Percentiles rank a stretch among this genome's conserved stretches.
Evolutionary conservation across 257 asterid species (phyloP).

Genomic region (Ophiorrhiza pumila): DNA sequence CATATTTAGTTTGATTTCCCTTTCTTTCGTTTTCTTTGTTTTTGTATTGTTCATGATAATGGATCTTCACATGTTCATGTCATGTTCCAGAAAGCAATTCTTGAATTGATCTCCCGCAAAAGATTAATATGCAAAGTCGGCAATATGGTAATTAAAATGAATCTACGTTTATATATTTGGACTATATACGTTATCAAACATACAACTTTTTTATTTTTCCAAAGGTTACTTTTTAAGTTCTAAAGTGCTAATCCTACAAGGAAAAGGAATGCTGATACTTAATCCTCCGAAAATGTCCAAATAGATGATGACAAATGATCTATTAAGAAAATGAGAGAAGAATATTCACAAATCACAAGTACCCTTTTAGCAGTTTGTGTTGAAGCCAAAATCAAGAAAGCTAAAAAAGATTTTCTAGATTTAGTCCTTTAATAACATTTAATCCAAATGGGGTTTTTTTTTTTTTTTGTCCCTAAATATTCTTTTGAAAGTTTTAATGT

Average conservation of each 20-base stretch:
- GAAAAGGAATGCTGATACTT: background rate
- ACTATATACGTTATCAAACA: background rate
- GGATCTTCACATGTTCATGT: constrained; percentile 6
- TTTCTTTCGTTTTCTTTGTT: background rate
- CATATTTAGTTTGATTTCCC: background rate
- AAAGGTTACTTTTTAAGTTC: background rate
- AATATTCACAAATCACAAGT: constrained; percentile 4
- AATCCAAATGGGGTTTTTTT: background rate
- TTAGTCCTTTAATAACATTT: background rate
- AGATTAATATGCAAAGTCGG: background rate
- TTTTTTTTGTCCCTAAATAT: background rate
- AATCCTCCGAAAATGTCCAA: background rate
- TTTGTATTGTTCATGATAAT: background rate
- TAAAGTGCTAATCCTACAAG: background rate
- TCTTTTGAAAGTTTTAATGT: background rate
- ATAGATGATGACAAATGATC: constrained; percentile 1
- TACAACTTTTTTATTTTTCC: too few relatives aligned
- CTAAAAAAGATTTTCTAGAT: background rate
- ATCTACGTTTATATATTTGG: background rate
- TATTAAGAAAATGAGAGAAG: background rate
- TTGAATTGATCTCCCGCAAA: background rate
- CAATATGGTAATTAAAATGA: background rate
- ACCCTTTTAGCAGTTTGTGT: background rate
- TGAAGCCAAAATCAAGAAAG: background rate
- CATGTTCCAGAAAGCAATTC: background rate